Percentiles rank a stretch among this genome's conserved stretches.
Conservation (phyloP, 257 asterid species). For the Avicennia marina region DNA sequence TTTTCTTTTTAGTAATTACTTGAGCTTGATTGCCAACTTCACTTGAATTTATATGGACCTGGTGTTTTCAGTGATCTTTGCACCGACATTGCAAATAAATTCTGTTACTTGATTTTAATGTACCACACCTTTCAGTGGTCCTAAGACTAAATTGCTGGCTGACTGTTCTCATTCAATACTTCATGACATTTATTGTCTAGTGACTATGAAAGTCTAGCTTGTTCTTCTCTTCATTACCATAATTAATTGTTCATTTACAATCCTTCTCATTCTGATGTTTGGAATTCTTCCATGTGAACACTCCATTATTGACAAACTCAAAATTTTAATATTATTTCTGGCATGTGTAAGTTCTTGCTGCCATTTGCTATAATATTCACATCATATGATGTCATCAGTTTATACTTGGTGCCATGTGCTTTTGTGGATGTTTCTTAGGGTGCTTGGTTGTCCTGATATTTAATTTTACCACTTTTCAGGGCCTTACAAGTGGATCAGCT, state of each 20-base stretch:
- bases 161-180: background rate
- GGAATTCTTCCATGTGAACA: background rate
- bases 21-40: background rate
- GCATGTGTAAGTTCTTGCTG: too few species aligned
- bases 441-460: background rate
- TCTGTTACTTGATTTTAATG: background rate
- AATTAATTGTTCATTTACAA: too few species aligned
- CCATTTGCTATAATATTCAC: too few species aligned
- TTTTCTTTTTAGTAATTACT: background rate
- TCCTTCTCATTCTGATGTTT: too few species aligned
- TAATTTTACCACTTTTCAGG: constrained; percentile 41
- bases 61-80: background rate
- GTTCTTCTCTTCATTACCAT: background rate
- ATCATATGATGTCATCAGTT: background rate
- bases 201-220: background rate
- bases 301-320: too few species aligned
- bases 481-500: constrained; percentile 93
- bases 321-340: too few species aligned
- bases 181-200: background rate
- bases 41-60: constrained; percentile 3
- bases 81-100: background rate
- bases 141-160: background rate
- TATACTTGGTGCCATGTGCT: too few species aligned
- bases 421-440: too few species aligned
- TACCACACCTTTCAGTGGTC: background rate